A percentile compares a stretch with the other conserved stretches of the same genome.
These are phyloP conservation scores for Fusarium brachygibbosum DNA, from an alignment of 2,329 filamentous ascomycete species.

Conservation along the genomic window DNA sequence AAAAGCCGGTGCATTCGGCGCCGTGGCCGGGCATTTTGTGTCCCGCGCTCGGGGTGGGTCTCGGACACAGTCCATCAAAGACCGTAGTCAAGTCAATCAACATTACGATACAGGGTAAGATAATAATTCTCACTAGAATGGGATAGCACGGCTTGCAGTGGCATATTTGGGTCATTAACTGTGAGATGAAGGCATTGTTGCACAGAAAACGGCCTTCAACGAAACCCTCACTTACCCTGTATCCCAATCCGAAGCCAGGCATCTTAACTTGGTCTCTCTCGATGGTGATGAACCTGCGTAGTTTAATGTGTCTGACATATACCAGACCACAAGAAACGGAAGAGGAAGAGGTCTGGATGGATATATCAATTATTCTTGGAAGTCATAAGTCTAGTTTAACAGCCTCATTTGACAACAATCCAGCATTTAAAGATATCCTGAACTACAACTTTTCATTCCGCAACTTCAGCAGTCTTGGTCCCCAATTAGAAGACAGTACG, in stretches of 20 bases:
- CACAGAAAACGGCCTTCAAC: slow-evolving; percentile 8
- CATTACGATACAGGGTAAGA: not conserved
- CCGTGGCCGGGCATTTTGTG: slow-evolving; percentile 9
- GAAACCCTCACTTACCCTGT: slow-evolving; percentile 54
- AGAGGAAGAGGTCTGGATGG: too few relatives aligned
- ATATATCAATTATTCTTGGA: too few relatives aligned
- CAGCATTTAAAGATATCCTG: too few relatives aligned
- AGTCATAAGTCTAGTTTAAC: too few relatives aligned
- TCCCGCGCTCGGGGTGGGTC: slow-evolving; percentile 16
- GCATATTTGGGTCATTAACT: not conserved
- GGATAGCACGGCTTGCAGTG: accelerated
- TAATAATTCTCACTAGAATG: not conserved
- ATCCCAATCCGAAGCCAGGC: slow-evolving; percentile 59
- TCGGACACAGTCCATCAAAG: slow-evolving; percentile 25
- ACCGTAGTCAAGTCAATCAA: not conserved
- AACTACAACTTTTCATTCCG: too few relatives aligned
- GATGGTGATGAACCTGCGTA: too few relatives aligned
- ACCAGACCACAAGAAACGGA: too few relatives aligned
- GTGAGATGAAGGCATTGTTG: too few relatives aligned
- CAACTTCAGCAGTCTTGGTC: slow-evolving; percentile 51
- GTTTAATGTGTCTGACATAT: too few relatives aligned
- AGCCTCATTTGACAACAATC: not conserved
- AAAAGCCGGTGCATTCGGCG: not conserved
- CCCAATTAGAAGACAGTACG: slow-evolving; percentile 28
- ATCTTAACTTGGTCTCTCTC: slow-evolving; percentile 71